Evolutionary conservation across 2,329 filamentous ascomycete species (phyloP).

Genomic region (Alternaria tenuissima): DNA sequence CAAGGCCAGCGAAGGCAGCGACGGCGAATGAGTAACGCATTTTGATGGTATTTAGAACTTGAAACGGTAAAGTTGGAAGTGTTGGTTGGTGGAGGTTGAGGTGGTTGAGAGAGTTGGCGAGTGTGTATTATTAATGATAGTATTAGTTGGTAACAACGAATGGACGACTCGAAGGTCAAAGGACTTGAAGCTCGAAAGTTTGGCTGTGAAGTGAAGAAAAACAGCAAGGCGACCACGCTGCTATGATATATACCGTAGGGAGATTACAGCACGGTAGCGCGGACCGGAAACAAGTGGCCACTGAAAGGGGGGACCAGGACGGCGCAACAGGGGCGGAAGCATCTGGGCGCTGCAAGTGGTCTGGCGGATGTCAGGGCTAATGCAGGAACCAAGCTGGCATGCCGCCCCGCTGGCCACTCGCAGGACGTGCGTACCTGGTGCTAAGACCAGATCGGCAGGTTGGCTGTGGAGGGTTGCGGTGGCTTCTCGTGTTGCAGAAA

Average conservation of each 20-base stretch:
- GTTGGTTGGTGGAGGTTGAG: conserved; percentile 10
- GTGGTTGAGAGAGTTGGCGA: conserved; percentile 26
- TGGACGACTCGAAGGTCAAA: conserved; percentile 54
- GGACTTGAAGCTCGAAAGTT: conserved; percentile 49
- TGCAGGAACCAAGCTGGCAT: conserved; percentile 47
- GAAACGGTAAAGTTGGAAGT: conserved; percentile 29
- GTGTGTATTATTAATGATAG: conserved; percentile 49
- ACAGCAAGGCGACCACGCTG: conserved; percentile 26
- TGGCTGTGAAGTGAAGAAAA: conserved; percentile 48
- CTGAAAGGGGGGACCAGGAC: conserved; percentile 40
- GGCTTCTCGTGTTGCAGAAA: conserved; percentile 47
- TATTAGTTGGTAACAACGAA: conserved; percentile 53
- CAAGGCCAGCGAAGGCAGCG: conserved; percentile 45
- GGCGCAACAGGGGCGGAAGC: conserved; percentile 37
- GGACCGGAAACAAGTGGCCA: conserved; percentile 45
- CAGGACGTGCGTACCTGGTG: conserved; percentile 29
- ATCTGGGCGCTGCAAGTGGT: conserved; percentile 41
- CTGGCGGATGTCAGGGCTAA: conserved; percentile 41
- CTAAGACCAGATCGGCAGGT: conserved; percentile 43
- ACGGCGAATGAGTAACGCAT: conserved; percentile 50
- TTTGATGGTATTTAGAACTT: conserved; percentile 47
- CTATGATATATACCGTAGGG: conserved; percentile 48
- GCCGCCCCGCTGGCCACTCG: conserved; percentile 39
- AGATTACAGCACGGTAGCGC: conserved; percentile 50
- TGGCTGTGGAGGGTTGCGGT: conserved; percentile 31